Conservation (phyloP, 345 rosid species). For the Hevea brasiliensis region DNA sequence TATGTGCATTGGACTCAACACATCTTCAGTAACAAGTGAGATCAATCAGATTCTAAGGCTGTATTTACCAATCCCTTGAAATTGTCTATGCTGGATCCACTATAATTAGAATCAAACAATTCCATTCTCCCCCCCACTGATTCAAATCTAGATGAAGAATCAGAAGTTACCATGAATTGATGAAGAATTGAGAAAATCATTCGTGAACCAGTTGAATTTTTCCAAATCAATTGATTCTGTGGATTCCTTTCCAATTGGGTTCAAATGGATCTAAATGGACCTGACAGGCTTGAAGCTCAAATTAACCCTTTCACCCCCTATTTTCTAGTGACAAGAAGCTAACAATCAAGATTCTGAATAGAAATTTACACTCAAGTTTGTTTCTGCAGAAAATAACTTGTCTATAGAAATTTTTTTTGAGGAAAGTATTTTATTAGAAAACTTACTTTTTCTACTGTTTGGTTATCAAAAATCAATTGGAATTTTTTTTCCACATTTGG, state of each 20-base stretch:
- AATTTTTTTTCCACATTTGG: no score
- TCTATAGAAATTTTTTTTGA: no score
- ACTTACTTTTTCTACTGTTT: no score
- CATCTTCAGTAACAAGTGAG: not conserved
- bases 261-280: no score
- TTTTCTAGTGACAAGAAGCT: no score
- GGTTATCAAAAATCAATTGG: no score
- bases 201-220: not conserved
- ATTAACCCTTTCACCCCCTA: no score
- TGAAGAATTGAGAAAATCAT: not conserved
- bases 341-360: no score
- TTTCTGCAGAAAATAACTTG: no score
- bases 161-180: not conserved
- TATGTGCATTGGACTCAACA: not conserved
- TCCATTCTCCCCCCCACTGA: not conserved
- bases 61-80: not conserved
- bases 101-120: not conserved
- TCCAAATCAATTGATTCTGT: not conserved
- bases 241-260: not conserved
- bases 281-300: no score
- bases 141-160: not conserved
- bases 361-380: no score
- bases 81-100: not conserved
- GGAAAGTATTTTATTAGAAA: no score
- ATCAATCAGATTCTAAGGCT: not conserved